Conservation (phyloP, 495 filamentous ascomycete species). For the Aspergillus conjunctus region DNA sequence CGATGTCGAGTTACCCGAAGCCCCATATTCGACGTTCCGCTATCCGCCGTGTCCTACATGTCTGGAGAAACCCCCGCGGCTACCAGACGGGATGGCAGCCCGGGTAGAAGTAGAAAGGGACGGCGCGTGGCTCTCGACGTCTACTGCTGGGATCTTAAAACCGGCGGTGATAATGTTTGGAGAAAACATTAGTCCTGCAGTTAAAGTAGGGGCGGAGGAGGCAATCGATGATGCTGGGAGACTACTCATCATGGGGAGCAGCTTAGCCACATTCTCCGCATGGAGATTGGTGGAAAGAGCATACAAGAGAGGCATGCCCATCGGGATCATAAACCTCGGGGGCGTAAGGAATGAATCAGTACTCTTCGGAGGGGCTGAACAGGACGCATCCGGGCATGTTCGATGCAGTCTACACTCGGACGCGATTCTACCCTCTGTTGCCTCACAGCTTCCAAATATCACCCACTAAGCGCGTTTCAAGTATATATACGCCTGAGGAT, state of each 20-base stretch:
- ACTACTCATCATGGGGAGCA: slow-evolving; percentile 82
- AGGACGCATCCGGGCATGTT: slow-evolving; percentile 29
- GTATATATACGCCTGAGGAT: background rate
- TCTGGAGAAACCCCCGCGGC: slow-evolving; percentile 62
- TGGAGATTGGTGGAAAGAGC: slow-evolving; percentile 87
- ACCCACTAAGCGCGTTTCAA: slow-evolving; percentile 7
- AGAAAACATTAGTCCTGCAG: slow-evolving; percentile 69
- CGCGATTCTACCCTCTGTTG: slow-evolving; percentile 40
- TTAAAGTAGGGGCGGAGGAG: slow-evolving; percentile 76
- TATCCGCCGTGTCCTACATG: slow-evolving; percentile 90
- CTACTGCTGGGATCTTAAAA: slow-evolving; percentile 81
- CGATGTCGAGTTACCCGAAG: slow-evolving; percentile 87
- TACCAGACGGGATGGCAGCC: slow-evolving; percentile 56
- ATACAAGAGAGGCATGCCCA: slow-evolving; percentile 76
- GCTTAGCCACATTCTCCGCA: slow-evolving; percentile 90
- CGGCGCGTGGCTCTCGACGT: slow-evolving; percentile 72
- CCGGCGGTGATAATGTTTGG: slow-evolving; percentile 96
- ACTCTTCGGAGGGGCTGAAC: slow-evolving; percentile 58
- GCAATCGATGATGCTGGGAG: slow-evolving; percentile 73
- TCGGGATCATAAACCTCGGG: slow-evolving; percentile 82
- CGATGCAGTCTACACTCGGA: slow-evolving; percentile 45
- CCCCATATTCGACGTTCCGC: slow-evolving; percentile 84
- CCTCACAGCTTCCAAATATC: slow-evolving; percentile 31
- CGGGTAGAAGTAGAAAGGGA: slow-evolving; percentile 74
- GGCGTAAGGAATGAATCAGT: slow-evolving; percentile 77